Percentiles rank a stretch among this genome's conserved stretches.
Evolutionary conservation across 2,329 filamentous ascomycete genomes (phyloP).

Genomic region (Clarireedia hainanense): DNA sequence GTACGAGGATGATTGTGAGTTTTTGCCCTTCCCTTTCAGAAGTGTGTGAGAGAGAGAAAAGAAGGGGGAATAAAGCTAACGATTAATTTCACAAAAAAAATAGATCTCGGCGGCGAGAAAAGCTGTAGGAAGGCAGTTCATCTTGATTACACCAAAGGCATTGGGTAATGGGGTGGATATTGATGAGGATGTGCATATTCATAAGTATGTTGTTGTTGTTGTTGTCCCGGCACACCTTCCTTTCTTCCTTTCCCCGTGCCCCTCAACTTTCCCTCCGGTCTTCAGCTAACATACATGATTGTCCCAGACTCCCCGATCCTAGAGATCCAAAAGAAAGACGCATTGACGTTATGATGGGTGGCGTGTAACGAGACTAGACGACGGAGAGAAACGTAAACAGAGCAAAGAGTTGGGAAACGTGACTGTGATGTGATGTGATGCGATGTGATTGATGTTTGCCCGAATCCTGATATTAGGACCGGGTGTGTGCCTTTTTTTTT

Average conservation of each 20-base stretch:
- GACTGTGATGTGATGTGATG: no score
- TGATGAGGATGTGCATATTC: slow-evolving; percentile 67
- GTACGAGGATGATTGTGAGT: slow-evolving; percentile 85
- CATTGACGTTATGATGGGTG: not conserved
- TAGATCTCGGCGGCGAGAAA: slow-evolving; percentile 77
- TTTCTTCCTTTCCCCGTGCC: no score
- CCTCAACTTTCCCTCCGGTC: no score
- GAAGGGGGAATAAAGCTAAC: not conserved
- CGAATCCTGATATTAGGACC: no score
- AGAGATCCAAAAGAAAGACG: not conserved
- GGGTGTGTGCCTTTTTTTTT: no score
- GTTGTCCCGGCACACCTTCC: not conserved
- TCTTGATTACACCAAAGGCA: slow-evolving; percentile 90
- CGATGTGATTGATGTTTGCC: no score
- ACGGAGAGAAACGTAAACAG: not conserved
- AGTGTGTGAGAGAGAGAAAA: no score
- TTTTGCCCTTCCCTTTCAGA: not conserved
- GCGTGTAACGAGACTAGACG: not conserved
- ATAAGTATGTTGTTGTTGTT: slow-evolving; percentile 46
- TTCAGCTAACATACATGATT: not conserved
- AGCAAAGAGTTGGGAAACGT: no score
- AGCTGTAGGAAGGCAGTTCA: slow-evolving; percentile 86
- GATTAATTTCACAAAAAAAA: slow-evolving; percentile 11
- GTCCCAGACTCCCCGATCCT: not conserved
- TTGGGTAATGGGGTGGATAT: slow-evolving; percentile 53